Evolutionary conservation across 176 grass and related monocot genomes (phyloP).

Genomic region (Olyra latifolia): DNA sequence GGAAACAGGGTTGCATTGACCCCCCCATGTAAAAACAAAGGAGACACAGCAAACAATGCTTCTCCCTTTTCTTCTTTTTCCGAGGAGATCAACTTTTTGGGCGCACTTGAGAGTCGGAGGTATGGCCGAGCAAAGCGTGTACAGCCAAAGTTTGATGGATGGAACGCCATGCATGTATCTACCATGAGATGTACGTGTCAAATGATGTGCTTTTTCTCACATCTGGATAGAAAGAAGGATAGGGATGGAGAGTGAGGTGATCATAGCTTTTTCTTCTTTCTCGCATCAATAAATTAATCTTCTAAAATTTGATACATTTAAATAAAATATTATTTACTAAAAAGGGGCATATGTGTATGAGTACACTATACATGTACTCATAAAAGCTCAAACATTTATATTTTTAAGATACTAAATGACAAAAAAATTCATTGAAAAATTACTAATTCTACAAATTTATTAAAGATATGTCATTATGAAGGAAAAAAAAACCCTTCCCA

Average conservation of each 20-base stretch:
- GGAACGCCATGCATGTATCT: slow-evolving; percentile 49
- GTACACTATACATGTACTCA: too few relatives aligned
- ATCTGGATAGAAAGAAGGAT: slow-evolving; percentile 52
- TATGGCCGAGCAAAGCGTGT: slow-evolving; percentile 58
- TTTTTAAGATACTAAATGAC: too few relatives aligned
- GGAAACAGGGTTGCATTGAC: background rate
- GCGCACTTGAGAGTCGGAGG: slow-evolving; percentile 35
- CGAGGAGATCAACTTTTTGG: slow-evolving; percentile 57
- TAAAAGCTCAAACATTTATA: too few relatives aligned
- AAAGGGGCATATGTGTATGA: background rate
- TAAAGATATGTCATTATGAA: too few relatives aligned
- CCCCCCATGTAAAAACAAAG: slow-evolving; percentile 27
- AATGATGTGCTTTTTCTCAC: slow-evolving; percentile 68
- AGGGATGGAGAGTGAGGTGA: slow-evolving; percentile 35
- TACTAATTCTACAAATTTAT: too few relatives aligned
- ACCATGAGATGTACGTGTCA: slow-evolving; percentile 77
- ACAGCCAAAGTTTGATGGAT: slow-evolving; percentile 54
- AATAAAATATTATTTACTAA: too few relatives aligned
- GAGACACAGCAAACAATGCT: background rate
- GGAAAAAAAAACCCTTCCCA: too few relatives aligned
- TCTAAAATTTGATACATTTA: background rate
- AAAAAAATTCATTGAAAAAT: too few relatives aligned
- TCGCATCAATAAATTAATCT: background rate
- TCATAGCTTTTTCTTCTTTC: background rate
- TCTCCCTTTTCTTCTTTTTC: background rate